Base-by-base conservation (phyloP, 371 early-diverging fungal genomes). In the Mortierella sp. region DNA sequence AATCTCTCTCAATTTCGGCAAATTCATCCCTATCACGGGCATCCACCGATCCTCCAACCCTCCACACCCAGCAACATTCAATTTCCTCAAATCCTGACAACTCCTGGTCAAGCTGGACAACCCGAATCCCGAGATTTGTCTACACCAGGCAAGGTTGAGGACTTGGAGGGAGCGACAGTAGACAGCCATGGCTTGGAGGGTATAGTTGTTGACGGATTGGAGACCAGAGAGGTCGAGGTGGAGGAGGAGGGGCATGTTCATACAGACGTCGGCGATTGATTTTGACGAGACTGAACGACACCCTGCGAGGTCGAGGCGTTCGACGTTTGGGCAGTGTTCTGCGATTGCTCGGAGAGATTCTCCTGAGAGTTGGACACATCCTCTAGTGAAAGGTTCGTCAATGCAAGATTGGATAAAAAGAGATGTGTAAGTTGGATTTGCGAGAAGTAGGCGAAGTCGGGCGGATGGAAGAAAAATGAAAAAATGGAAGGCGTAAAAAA, bases 331-430 rank as follows among this genome's bases (percentile, higher is more conserved):
- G 67, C 93, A 93, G 72, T 89, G 83, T 5, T 88, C 89, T 4
- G 92, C 81, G 55, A 93, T 78, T 13, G 83, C 86, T 37, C 90
- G 84, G 40, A 93, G 79, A 48, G 88, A 89, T 37, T 89, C 84
- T 19, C 89, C 88, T 44, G 90, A 90, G 72, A 93, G 88, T 79
- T 93, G 93, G 34, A 88, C 88, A 55, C 92, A 93, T 31, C 93
- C 93, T 83, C 93, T 93, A 64, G 24, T 5, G 53, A 21, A 40
- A 40, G 53, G 43, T 75, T 77, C 31, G 55, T 13, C 31, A 14
- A 34, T 61, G 37, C 21, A 5, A 9, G 46, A n/a, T n/a, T n/a
- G 28, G 2, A 31, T 1, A 10, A 46, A 59, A 9, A 46, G 11
- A 61, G 37, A 59, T 4, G 34, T 37, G 24, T 64, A 37, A 64